Evolutionary conservation across 257 asterid genomes (phyloP).

Genomic region (Misopates orontium): DNA sequence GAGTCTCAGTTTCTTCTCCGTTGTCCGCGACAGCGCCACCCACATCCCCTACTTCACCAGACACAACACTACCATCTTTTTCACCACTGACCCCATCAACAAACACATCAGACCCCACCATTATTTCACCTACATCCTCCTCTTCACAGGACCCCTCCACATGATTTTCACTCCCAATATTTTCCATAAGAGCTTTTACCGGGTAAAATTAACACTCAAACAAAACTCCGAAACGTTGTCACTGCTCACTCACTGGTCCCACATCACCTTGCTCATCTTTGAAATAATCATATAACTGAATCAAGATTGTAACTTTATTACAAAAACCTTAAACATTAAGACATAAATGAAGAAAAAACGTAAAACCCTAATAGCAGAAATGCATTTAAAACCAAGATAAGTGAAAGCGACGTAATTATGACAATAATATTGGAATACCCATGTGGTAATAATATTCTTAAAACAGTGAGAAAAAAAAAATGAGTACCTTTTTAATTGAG

Average conservation of each 20-base stretch:
- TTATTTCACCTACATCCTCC: conserved; percentile 67
- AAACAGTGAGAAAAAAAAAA: too few relatives aligned
- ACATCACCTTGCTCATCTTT: conserved; percentile 61
- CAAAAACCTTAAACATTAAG: too few relatives aligned
- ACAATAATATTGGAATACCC: too few relatives aligned
- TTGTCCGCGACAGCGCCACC: conserved; percentile 30
- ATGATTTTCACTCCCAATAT: conserved; percentile 31
- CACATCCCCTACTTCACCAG: conserved; percentile 32
- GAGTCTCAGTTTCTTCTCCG: conserved; percentile 28
- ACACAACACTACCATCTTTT: conserved; percentile 35
- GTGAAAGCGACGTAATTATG: too few relatives aligned
- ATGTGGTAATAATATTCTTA: too few relatives aligned
- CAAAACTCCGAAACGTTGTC: conserved; percentile 21
- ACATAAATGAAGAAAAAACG: too few relatives aligned
- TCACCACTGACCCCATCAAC: conserved; percentile 65
- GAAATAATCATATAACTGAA: conserved; percentile 42
- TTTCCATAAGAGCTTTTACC: conserved; percentile 23
- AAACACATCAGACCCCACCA: conserved; percentile 79
- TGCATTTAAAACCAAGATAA: too few relatives aligned
- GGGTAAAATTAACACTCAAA: conserved; percentile 17
- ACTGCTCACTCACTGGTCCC: conserved; percentile 45
- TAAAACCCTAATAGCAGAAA: too few relatives aligned
- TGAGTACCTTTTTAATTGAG: too few relatives aligned
- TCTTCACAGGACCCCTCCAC: conserved; percentile 45
- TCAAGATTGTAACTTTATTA: conserved; percentile 3